Base-by-base conservation (phyloP, 306 rosid species). In the Geum urbanum region DNA sequence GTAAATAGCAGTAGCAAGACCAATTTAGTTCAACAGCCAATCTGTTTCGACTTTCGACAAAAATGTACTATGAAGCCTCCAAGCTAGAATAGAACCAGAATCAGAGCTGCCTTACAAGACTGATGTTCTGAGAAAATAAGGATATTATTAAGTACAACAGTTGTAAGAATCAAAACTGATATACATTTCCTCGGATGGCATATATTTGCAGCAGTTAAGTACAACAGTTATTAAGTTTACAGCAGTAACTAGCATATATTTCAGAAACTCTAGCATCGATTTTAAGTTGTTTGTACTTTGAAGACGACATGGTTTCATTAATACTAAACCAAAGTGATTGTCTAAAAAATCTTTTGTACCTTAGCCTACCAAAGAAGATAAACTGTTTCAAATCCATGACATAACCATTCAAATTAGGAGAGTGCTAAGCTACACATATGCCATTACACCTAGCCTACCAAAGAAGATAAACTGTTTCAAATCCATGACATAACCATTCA, bases 141-240 rank as follows among this genome's bases (percentile, higher is more conserved):
- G 39, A 56, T 14, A 59, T 13, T 32, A 14, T 59, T 37, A 74
- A 48, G 67, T 32, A 59, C n/a, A n/a, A 46, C 35, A 52, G 66
- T 73, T 73, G 66, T 50, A 11, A 49, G 60, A 64, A 69, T 41
- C 63, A 81, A 83, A 72, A 54, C 79, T 75, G 74, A 79, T 75
- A 83, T 75, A 43, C 53, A 55, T 55, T 69, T 85, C 72, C 81
- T 73, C 77, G 52, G 64, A 58, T 56, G 76, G 24, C n/a, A n/a
- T n/a, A n/a, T n/a, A n/a, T n/a, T n/a, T n/a, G n/a, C n/a, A n/a
- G n/a, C n/a, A n/a, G n/a, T n/a, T n/a, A n/a, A n/a, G n/a, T n/a
- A n/a, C n/a, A n/a, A n/a, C n/a, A n/a, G n/a, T n/a, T n/a, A 60
- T 44, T 35, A 50, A 77, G 53, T 72, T 59, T 50, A 63, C 65